Evolutionary conservation across 768 basidiomycete species (phyloP), one percentile per base, ranked within the genome.

Genomic region (Cystobasidium tubakii): DNA sequence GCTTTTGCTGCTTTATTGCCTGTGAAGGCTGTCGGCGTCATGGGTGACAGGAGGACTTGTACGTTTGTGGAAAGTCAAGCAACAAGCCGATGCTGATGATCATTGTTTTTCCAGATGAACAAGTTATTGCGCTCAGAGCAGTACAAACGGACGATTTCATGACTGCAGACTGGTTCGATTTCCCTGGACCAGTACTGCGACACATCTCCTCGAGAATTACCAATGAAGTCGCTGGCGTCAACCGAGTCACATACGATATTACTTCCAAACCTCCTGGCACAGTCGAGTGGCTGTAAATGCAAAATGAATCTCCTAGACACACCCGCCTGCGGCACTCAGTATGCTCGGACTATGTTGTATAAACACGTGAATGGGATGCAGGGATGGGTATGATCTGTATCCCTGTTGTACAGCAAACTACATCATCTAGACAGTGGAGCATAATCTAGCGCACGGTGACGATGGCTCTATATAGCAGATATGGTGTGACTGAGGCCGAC

Each of bases 141-240:
- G 95, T 98, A 10, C 89, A 91, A 80, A 88, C 93, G n/a, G 95
- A 97, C 80, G 96, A 99, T 81, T 99, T 99, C 80, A 99, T 99
- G 96, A 99, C 96, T 17, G 96, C 96, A 42, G 95, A 98, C 81
- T 98, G 95, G 95, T 97, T 90, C 83, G 88, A 90, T n/a, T 99
- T 98, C 86, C 94, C 95, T 31, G 83, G 92, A 19, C 88, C 89
- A 53, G 87, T 98, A 13, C 83, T 99, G 73, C 88, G 89, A 75
- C 88, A 88, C 77, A 92, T 99, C 79, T 97, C 94, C 25, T 93
- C 91, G 60, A 86, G 96, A 72, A 98, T 99, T 76, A 99, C 96
- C 43, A 99, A 98, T 81, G 96, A 99, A 82, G 95, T 96, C 9
- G 84, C 85, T 75, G 96, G 96, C n/a, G 88, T 98, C 81, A 97